Base-by-base conservation (phyloP, 805 yeast genomes). In the Yarrowia yakushimensis region DNA sequence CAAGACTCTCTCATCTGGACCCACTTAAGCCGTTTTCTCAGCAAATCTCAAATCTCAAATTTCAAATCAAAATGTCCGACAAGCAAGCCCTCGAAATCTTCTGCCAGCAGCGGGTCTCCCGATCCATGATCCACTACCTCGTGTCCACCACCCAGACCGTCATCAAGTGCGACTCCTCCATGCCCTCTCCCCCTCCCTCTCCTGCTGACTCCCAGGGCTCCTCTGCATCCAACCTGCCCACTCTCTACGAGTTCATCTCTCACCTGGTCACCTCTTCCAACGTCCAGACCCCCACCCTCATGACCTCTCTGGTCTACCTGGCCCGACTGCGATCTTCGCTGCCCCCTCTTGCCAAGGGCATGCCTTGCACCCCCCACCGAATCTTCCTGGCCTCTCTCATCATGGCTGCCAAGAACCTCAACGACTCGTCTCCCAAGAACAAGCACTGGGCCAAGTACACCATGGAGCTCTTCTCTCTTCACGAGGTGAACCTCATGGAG, bases 361-460 rank as follows among this genome's bases (percentile, higher is more conserved):
- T 92, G 81, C 72, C 80, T 60, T 88, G 97, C 60, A 91, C 98
- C 9, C 83, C 96, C 71, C 99, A 93, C 77, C 81, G 98, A 65
- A 89, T 93, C 63, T 94, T 93, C 67, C 77, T 93, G 60, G 97
- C 97, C 0, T 84, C 97, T 46, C 79, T 93, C 63, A 90, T 93
- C 45, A 76, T 94, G 54, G 88, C 96, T n/a, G 97, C 98, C 15
- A 93, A 93, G 77, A 85, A 85, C 66, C 81, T 92, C 66, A 93
- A 93, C 75, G 99, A 93, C 77, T 88, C 96, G 3, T 86, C 96
- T 20, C 99, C 99, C 43, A 81, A 93, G 72, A 93, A 93, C 77
- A 92, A 88, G 76, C 97, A 94, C 77, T 93, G 99, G 99, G 86
- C 96, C 4, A 81, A 84, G 65, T 92, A 93, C 78, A 92, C 98